Evolutionary conservation across 2,329 filamentous ascomycete species (phyloP).

Genomic region (Aureobasidium sp.): DNA sequence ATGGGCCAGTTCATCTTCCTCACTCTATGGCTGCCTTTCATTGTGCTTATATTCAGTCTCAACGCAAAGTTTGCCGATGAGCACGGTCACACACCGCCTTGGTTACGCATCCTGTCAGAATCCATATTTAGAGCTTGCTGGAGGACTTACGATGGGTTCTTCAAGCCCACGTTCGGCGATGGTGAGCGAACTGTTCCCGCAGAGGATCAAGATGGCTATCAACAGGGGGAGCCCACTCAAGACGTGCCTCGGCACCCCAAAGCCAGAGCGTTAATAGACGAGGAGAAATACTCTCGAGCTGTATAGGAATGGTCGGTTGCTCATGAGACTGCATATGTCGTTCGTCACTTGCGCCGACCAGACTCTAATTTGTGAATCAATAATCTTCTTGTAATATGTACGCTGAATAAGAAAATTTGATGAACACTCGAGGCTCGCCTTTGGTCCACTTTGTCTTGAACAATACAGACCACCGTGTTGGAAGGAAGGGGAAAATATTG

Average conservation of each 20-base stretch:
- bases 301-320: background rate
- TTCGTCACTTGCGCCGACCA: background rate
- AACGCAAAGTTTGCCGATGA: slow-evolving; percentile 52
- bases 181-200: slow-evolving; percentile 60
- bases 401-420: too few species aligned
- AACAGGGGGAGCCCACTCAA: background rate
- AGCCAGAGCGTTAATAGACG: background rate
- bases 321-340: background rate
- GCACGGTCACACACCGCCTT: slow-evolving; percentile 60
- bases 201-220: slow-evolving; percentile 18
- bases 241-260: background rate
- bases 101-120: slow-evolving; percentile 52
- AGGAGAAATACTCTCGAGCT: background rate
- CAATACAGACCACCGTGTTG: too few species aligned
- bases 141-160: slow-evolving; percentile 57
- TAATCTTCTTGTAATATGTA: too few species aligned
- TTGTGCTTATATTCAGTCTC: slow-evolving; percentile 49
- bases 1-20: slow-evolving; percentile 60
- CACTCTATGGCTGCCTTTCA: slow-evolving; percentile 49
- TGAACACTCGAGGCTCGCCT: too few species aligned
- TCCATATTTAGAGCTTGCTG: slow-evolving; percentile 54
- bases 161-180: slow-evolving; percentile 69
- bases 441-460: too few species aligned
- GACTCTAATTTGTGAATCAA: too few species aligned
- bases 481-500: too few species aligned